phyloP scores from a whole-genome alignment of 2,329 filamentous ascomycete genomes.

The Talaromyces marneffei region DNA sequence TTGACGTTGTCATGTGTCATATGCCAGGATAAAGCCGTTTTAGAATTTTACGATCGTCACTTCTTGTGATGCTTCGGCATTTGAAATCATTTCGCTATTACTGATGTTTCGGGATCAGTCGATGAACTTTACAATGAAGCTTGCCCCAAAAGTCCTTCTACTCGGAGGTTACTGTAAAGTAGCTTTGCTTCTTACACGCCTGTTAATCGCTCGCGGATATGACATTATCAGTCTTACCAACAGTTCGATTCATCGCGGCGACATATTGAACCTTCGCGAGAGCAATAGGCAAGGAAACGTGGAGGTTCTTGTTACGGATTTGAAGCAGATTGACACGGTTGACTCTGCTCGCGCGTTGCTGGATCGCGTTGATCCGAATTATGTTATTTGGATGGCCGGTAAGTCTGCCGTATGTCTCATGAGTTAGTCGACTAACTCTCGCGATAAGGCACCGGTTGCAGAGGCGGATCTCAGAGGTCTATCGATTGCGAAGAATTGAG shows the following conservation, averaged over 20 bases:
- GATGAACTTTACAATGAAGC: neutral
- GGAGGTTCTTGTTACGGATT: slow-evolving; percentile 63
- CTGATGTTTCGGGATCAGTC: too few relatives aligned
- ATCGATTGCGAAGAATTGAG: slow-evolving; percentile 44
- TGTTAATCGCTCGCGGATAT: slow-evolving; percentile 68
- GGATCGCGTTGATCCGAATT: slow-evolving; percentile 38
- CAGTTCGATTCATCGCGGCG: slow-evolving; percentile 57
- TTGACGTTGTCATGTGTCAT: neutral
- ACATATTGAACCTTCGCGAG: slow-evolving; percentile 53
- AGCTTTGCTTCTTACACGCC: slow-evolving; percentile 65
- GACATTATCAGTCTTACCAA: slow-evolving; percentile 73
- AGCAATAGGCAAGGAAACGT: slow-evolving; percentile 56
- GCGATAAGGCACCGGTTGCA: slow-evolving; percentile 47
- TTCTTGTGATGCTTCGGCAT: too few relatives aligned
- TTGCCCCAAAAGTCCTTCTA: slow-evolving; percentile 52
- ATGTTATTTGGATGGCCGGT: slow-evolving; percentile 45
- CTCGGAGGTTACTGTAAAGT: slow-evolving; percentile 79
- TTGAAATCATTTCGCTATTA: too few relatives aligned
- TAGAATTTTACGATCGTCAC: too few relatives aligned
- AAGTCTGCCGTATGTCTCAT: too few relatives aligned
- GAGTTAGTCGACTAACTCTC: neutral
- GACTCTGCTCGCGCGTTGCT: slow-evolving; percentile 58
- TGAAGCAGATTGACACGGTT: slow-evolving; percentile 65
- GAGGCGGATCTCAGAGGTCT: slow-evolving; percentile 46
- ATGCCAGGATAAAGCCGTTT: too few relatives aligned